Evolutionary conservation across 495 filamentous ascomycete genomes (phyloP).

Genomic region (Thermothielavioides terrestris): DNA sequence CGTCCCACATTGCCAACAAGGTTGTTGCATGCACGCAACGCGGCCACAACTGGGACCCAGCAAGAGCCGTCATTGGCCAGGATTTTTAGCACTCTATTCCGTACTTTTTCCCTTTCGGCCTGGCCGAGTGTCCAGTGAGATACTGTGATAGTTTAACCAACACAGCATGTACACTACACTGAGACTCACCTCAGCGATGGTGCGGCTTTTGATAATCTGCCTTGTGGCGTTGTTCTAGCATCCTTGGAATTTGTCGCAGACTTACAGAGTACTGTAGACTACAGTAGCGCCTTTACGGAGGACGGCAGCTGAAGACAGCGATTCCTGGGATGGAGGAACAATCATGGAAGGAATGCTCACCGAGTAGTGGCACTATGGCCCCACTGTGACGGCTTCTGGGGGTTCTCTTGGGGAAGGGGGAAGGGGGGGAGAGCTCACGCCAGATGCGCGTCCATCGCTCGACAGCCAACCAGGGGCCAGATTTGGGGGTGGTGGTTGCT

Average conservation of each 20-base stretch:
- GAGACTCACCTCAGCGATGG: neutral
- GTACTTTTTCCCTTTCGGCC: no score
- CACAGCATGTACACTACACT: no score
- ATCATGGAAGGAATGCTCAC: no score
- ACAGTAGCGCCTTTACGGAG: neutral
- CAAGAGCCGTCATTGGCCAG: constrained; percentile 4
- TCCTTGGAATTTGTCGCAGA: no score
- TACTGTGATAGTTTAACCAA: no score
- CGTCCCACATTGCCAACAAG: neutral
- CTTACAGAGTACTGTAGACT: neutral
- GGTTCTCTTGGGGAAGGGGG: no score
- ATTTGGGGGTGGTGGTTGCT: neutral
- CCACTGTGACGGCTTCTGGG: neutral
- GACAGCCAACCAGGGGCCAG: neutral
- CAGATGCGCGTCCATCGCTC: neutral
- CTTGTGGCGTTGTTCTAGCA: constrained; percentile 4
- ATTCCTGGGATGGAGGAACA: no score
- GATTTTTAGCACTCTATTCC: no score
- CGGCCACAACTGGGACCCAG: neutral
- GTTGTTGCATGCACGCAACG: constrained; percentile 4
- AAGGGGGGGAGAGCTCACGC: no score
- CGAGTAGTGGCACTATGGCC: no score
- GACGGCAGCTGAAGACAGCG: neutral
- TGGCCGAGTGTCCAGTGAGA: no score
- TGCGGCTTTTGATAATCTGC: neutral